These are phyloP conservation scores for Plasmodium coatneyi DNA, from an alignment of 169 alveolate genomes.

Conservation along the genomic window DNA sequence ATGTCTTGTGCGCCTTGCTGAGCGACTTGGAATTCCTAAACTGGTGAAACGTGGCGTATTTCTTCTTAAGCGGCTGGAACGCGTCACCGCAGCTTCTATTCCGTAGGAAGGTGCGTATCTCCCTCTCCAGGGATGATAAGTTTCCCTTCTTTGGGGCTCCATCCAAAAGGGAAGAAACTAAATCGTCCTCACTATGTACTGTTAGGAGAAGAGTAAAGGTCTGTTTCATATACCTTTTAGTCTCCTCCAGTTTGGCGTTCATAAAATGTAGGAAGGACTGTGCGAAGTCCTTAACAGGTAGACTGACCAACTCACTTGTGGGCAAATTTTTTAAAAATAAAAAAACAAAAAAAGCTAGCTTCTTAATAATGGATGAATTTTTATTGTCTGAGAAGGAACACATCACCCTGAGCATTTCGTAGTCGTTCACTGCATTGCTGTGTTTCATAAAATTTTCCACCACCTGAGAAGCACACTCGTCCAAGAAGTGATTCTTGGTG, in stretches of 20 bases:
- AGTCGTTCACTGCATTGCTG: conserved; percentile 36
- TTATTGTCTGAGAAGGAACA: conserved; percentile 41
- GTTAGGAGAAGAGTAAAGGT: conserved; percentile 12
- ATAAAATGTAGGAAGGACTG: conserved; percentile 43
- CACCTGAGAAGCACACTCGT: conserved; percentile 43
- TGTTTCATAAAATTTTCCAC: conserved; percentile 27
- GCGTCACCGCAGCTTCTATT: neutral
- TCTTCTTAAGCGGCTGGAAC: conserved; percentile 1
- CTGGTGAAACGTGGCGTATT: conserved; percentile 52
- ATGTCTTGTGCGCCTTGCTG: neutral
- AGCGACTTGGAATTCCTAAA: conserved; percentile 22
- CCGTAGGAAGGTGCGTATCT: conserved; percentile 35
- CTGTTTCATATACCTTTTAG: conserved; percentile 43
- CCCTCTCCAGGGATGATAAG: conserved; percentile 5
- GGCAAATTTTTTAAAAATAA: conserved; percentile 62
- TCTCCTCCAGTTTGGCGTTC: conserved; percentile 62
- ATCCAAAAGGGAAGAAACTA: neutral
- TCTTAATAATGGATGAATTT: conserved; percentile 38
- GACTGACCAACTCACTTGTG: neutral
- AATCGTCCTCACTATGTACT: conserved; percentile 10
- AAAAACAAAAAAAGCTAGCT: conserved; percentile 49
- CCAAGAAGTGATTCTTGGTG: conserved; percentile 40
- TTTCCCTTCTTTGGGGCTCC: conserved; percentile 19
- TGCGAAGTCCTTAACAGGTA: conserved; percentile 36
- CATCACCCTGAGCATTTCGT: conserved; percentile 55